A percentile compares a stretch with the other conserved stretches of the same genome.
Evolutionary conservation across 2,329 filamentous ascomycete genomes (phyloP).

Genomic region (Hirsutella rhossiliensis): DNA sequence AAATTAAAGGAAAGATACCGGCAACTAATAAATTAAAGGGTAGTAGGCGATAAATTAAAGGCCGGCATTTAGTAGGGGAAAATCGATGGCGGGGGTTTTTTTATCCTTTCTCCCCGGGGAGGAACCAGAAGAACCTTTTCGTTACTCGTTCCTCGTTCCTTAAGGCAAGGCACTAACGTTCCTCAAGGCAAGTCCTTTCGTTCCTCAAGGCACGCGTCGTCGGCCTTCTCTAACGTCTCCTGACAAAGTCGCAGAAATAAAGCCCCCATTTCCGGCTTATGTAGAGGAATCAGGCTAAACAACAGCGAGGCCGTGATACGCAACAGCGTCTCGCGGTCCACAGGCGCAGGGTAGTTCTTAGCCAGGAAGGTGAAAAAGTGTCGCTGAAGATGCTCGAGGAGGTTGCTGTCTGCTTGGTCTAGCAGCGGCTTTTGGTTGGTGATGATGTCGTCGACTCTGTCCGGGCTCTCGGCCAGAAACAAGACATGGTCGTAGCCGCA

Average conservation of each 20-base stretch:
- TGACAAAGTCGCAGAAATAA: slow-evolving; percentile 14
- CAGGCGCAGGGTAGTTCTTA: slow-evolving; percentile 11
- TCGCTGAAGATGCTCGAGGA: slow-evolving; percentile 10
- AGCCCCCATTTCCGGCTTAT: slow-evolving; percentile 12
- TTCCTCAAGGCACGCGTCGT: too few relatives aligned
- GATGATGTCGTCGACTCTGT: slow-evolving; percentile 4
- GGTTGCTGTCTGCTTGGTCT: slow-evolving; percentile 10
- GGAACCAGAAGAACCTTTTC: too few relatives aligned
- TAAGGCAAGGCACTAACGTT: too few relatives aligned
- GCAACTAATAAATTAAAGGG: too few relatives aligned
- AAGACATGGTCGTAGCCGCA: slow-evolving; percentile 18
- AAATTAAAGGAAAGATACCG: too few relatives aligned
- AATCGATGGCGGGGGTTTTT: too few relatives aligned
- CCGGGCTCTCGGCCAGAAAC: slow-evolving; percentile 10
- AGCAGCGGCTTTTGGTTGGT: slow-evolving; percentile 9
- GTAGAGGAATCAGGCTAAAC: slow-evolving; percentile 17
- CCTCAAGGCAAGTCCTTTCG: too few relatives aligned
- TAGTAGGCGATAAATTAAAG: too few relatives aligned
- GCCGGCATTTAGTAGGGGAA: too few relatives aligned
- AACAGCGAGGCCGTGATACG: slow-evolving; percentile 17
- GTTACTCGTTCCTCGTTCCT: too few relatives aligned
- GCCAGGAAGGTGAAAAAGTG: slow-evolving; percentile 15
- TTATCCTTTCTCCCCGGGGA: too few relatives aligned
- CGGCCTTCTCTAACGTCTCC: slow-evolving; percentile 14
- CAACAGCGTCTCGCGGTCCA: slow-evolving; percentile 17